Conservation (phyloP, 345 rosid species). For the Eucalyptus rudis region DNA sequence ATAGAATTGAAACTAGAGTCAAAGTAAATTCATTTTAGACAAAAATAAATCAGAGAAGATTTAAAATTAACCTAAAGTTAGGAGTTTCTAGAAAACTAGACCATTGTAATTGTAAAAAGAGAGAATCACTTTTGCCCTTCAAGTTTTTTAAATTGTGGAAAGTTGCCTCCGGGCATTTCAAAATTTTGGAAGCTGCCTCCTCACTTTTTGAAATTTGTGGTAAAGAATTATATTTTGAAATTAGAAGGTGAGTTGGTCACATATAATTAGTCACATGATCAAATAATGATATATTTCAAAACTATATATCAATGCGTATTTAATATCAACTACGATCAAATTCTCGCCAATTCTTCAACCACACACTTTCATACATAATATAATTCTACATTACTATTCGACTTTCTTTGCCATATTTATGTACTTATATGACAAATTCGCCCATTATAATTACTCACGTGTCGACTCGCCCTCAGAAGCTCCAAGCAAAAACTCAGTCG, state of each 20-base stretch:
- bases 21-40: background rate
- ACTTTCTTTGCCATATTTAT: background rate
- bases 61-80: background rate
- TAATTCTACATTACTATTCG: background rate
- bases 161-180: background rate
- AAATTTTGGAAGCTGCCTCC: background rate
- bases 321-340: fast-evolving
- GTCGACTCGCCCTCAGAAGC: background rate
- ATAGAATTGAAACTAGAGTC: background rate
- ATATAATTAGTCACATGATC: fast-evolving
- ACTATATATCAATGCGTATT: fast-evolving
- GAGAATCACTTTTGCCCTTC: background rate
- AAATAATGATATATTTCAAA: background rate
- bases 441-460: background rate
- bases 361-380: background rate
- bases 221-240: no score
- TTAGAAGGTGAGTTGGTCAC: background rate
- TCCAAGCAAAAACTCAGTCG: background rate
- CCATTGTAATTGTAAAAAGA: background rate
- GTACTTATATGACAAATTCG: background rate
- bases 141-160: background rate
- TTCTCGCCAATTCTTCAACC: fast-evolving
- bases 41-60: fast-evolving
- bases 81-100: background rate
- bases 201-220: background rate